Conservation (phyloP, 345 rosid species). For the Lumnitzera littorea region DNA sequence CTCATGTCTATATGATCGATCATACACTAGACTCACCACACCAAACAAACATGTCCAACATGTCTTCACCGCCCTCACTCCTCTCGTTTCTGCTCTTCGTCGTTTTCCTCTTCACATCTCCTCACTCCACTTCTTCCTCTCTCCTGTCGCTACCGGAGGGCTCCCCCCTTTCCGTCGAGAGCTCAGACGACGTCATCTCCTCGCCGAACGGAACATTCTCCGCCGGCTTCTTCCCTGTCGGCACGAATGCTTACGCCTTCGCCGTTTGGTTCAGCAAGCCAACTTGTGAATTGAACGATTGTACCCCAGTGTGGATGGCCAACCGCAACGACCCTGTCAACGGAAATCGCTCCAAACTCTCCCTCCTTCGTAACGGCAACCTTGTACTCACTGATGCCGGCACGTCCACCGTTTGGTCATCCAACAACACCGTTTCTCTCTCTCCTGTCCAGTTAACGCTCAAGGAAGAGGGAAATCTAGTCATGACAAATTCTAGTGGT, state of each 20-base stretch:
- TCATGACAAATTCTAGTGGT: conserved; percentile 4
- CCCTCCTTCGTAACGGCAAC: conserved; percentile 12
- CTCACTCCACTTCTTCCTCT: conserved; percentile 2
- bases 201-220: conserved; percentile 18
- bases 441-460: conserved; percentile 5
- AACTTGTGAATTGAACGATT: neutral
- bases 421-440: conserved; percentile 4
- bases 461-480: conserved; percentile 20
- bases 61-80: too few relatives aligned
- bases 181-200: conserved; percentile 12
- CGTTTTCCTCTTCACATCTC: neutral
- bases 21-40: too few relatives aligned
- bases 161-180: conserved; percentile 18
- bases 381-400: conserved; percentile 22
- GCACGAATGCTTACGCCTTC: conserved; percentile 14
- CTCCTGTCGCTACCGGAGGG: conserved; percentile 7
- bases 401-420: conserved; percentile 9
- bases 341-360: conserved; percentile 29
- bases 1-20: conserved; percentile 17
- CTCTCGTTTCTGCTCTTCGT: neutral
- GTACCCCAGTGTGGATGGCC: conserved; percentile 37
- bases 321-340: conserved; percentile 33
- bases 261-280: conserved; percentile 8
- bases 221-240: conserved; percentile 25
- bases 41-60: too few relatives aligned